These are phyloP conservation scores for Lodderomyces elongisporus DNA, from an alignment of 1,139 yeast species.

Conservation along the genomic window DNA sequence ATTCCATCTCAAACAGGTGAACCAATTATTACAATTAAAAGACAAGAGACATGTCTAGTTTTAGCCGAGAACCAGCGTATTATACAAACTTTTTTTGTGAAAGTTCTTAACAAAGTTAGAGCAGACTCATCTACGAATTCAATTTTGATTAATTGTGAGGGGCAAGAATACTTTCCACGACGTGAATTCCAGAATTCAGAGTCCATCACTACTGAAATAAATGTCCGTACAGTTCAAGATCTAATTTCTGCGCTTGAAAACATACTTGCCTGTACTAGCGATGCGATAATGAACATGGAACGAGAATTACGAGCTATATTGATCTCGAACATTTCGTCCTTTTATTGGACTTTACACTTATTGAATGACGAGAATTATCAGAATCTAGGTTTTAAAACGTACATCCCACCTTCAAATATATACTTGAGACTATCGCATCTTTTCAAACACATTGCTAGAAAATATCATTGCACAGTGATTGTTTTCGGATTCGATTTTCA, in stretches of 20 bases:
- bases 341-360: conserved; percentile 29
- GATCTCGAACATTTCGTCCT: conserved; percentile 21
- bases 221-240: neutral
- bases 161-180: no score
- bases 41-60: conserved; percentile 4
- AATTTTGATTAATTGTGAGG: neutral
- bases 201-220: neutral
- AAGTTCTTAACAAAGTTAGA: neutral
- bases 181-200: neutral
- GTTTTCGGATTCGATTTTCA: conserved; percentile 30
- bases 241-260: neutral
- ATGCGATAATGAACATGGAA: neutral
- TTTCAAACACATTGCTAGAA: conserved; percentile 13
- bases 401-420: conserved; percentile 9
- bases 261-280: neutral
- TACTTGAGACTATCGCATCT: conserved; percentile 14
- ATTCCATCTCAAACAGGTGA: neutral
- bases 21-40: neutral
- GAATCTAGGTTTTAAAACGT: conserved; percentile 13
- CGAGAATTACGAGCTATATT: conserved; percentile 3
- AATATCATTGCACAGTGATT: conserved; percentile 26
- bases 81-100: no score
- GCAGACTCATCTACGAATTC: neutral
- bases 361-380: conserved; percentile 13
- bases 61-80: conserved; percentile 6